Conservation (phyloP, 805 yeast genomes). For the Teunomyces lycoperdinae region DNA sequence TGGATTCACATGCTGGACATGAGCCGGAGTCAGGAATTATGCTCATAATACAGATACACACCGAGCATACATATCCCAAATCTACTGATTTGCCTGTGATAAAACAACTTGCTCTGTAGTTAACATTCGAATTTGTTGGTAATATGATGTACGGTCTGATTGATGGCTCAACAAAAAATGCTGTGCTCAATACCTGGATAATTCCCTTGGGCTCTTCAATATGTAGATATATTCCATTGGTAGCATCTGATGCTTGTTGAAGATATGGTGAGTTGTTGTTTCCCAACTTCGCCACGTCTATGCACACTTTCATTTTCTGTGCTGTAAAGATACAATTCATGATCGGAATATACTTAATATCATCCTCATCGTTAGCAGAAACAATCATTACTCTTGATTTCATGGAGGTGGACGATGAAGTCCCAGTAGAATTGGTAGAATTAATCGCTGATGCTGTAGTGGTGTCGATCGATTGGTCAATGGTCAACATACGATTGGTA, state of each 20-base stretch:
- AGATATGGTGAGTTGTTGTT: slow-evolving; percentile 66
- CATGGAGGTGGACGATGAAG: slow-evolving; percentile 25
- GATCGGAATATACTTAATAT: slow-evolving; percentile 82
- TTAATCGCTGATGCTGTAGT: slow-evolving; percentile 44
- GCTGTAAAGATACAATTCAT: slow-evolving; percentile 97
- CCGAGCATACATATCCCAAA: slow-evolving; percentile 92
- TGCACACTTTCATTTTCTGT: slow-evolving; percentile 83
- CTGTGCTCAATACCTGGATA: slow-evolving; percentile 76
- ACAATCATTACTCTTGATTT: slow-evolving; percentile 47
- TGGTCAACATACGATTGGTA: slow-evolving; percentile 61
- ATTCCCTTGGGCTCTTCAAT: slow-evolving; percentile 71
- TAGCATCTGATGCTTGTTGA: slow-evolving; percentile 95
- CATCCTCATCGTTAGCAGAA: slow-evolving; percentile 72
- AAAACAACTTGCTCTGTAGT: slow-evolving; percentile 93
- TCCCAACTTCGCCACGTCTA: slow-evolving; percentile 85
- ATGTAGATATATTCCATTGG: slow-evolving; percentile 80
- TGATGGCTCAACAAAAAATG: slow-evolving; percentile 83
- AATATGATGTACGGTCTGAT: slow-evolving; percentile 71
- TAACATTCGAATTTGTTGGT: slow-evolving; percentile 83
- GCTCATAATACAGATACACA: slow-evolving; percentile 81
- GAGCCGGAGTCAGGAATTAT: slow-evolving; percentile 59
- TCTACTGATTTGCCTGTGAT: slow-evolving; percentile 88
- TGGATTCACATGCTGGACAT: slow-evolving; percentile 87
- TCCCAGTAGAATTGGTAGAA: slow-evolving; percentile 16
- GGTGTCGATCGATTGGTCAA: slow-evolving; percentile 45